These are phyloP conservation scores for Penicillium coffeae DNA, from an alignment of 495 filamentous ascomycete genomes.

Conservation along the genomic window DNA sequence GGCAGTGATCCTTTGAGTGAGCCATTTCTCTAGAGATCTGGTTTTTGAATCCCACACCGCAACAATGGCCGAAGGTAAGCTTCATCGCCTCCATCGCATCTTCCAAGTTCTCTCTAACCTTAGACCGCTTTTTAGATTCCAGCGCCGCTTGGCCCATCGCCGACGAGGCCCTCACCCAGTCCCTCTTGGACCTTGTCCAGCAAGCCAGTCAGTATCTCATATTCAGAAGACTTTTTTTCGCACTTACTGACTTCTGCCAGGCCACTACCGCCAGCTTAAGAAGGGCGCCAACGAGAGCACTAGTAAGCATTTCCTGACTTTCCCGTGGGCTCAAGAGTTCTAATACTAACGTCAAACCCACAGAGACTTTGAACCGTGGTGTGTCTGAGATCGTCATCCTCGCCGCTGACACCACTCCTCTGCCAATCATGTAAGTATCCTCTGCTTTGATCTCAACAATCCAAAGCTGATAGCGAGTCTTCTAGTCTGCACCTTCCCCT, in stretches of 20 bases:
- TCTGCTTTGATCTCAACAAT: not conserved
- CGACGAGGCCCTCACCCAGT: slow-evolving; percentile 75
- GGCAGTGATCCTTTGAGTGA: slow-evolving; percentile 47
- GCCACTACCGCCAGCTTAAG: slow-evolving; percentile 69
- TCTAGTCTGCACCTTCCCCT: slow-evolving; percentile 74
- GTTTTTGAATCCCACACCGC: slow-evolving; percentile 11
- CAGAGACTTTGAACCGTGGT: slow-evolving; percentile 87
- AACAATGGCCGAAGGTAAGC: slow-evolving; percentile 38
- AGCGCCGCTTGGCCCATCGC: slow-evolving; percentile 81
- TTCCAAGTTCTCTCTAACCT: too few species aligned
- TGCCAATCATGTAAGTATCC: slow-evolving; percentile 63
- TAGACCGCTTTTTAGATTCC: not conserved
- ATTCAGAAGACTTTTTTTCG: slow-evolving; percentile 11
- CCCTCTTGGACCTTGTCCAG: slow-evolving; percentile 80
- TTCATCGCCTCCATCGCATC: not conserved
- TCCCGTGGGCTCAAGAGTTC: slow-evolving; percentile 25
- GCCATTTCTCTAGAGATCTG: slow-evolving; percentile 31
- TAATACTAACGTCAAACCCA: too few species aligned
- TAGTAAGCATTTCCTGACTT: slow-evolving; percentile 12
- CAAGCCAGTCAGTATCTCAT: slow-evolving; percentile 80
- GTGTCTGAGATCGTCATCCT: slow-evolving; percentile 84
- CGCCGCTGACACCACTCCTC: slow-evolving; percentile 78
- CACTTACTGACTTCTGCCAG: slow-evolving; percentile 5
- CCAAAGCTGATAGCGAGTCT: too few species aligned
- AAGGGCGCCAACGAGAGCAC: slow-evolving; percentile 68